Base-by-base conservation (phyloP, 2,329 filamentous ascomycete species). In the Nemania bipapillata region DNA sequence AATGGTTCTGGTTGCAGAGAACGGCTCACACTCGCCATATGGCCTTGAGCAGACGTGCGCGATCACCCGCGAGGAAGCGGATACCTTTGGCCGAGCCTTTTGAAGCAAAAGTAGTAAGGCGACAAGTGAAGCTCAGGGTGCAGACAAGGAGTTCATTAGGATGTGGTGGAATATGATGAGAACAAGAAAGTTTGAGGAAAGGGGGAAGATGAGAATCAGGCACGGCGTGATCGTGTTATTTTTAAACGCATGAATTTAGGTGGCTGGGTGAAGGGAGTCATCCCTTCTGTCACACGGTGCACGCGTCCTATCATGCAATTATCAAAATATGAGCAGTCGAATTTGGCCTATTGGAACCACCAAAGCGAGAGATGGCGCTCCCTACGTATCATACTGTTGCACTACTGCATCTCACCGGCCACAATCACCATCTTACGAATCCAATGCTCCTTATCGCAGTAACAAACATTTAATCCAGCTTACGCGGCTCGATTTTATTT, bases 21-120 rank as follows among this genome's bases (percentile, higher is more conserved):
- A 70, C 67, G 5, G 60, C 57, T 71, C 67, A 50, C 61, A 71
- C 70, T 68, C 64, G 70, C 57, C 67, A 15, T 59, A 55, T 65
- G 67, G 61, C 69, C 70, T 65, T 70, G 70, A 71, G 70, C 67
- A 61, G 70, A 45, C 67, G 64, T 70, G 70, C 70, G 70, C 64
- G 70, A 65, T 65, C 59, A 70, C 63, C 68, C 70, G 70, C 67
- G 56, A 68, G 66, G 66, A 68, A 37, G 66, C 66, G 66, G 66
- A 53, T 68, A 68, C 62, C 62, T 68, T 68, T 68, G 66, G 52
- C 42, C 57, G 62, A 65, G 66, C 62, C 66, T 62, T 62, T 28
- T 35, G 45, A 49, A 65, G 26, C 52, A 54, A 62, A 49, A 57
- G 35, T 26, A 26, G 58, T 28, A 56, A 62, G 50, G 56, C 40